Conservation (phyloP, 352 stramenopile species). For the Pythium plurisporium region DNA sequence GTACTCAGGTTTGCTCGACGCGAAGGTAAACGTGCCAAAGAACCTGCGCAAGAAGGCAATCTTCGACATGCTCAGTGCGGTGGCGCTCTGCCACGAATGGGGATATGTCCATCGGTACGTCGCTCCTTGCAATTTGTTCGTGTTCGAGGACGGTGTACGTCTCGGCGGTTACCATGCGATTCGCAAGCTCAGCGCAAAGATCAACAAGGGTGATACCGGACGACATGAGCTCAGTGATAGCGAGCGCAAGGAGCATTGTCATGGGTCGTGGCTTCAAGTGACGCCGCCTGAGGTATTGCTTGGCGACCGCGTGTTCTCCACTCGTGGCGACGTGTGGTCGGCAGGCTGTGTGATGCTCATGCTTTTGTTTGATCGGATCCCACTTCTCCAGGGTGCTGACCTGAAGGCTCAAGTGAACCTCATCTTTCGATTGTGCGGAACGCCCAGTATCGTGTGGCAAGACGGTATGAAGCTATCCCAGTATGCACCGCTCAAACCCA, state of each 20-base stretch:
- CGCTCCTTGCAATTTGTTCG: conserved; percentile 62
- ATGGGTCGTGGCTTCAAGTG: conserved; percentile 59
- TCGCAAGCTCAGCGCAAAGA: conserved; percentile 24
- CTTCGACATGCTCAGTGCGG: conserved; percentile 60
- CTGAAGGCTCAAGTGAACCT: conserved; percentile 64
- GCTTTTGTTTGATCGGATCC: conserved; percentile 60
- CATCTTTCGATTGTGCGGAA: conserved; percentile 78
- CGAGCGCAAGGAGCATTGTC: conserved; percentile 73
- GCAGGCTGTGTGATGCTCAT: conserved; percentile 58
- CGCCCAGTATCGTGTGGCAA: conserved; percentile 49
- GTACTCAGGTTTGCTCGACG: conserved; percentile 70
- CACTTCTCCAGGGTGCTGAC: conserved; percentile 61
- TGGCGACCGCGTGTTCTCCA: conserved; percentile 62
- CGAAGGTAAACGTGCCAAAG: conserved; percentile 38
- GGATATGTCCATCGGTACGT: conserved; percentile 77
- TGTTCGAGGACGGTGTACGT: conserved; percentile 62
- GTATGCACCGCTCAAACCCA: conserved; percentile 52
- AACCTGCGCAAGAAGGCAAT: conserved; percentile 60
- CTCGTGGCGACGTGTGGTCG: conserved; percentile 73
- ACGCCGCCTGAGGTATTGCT: conserved; percentile 72
- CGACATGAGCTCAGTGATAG: conserved; percentile 64
- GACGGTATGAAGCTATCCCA: conserved; percentile 47
- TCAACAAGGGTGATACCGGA: conserved; percentile 9
- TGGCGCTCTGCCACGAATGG: conserved; percentile 62
- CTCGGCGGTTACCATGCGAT: conserved; percentile 70